These are phyloP conservation scores for Amphicarpaea edgeworthii DNA, from an alignment of 306 rosid genomes.

Conservation along the genomic window DNA sequence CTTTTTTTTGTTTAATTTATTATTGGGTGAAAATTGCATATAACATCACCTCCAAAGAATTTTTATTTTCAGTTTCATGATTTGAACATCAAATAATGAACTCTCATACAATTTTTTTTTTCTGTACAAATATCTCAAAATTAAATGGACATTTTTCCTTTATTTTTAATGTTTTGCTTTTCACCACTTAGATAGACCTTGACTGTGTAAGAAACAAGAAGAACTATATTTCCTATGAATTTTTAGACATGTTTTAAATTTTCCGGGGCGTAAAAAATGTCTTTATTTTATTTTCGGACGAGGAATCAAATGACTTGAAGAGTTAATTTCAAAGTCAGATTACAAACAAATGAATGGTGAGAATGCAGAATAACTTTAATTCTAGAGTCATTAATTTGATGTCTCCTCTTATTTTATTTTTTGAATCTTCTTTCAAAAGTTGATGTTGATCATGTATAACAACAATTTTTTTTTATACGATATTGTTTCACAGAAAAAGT, in stretches of 20 bases:
- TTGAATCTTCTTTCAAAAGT: too few relatives aligned
- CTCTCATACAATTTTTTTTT: background rate
- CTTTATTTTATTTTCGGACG: background rate
- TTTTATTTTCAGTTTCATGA: background rate
- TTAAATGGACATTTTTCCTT: background rate
- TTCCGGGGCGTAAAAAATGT: background rate
- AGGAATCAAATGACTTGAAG: too few relatives aligned
- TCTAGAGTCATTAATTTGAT: too few relatives aligned
- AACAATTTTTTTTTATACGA: too few relatives aligned
- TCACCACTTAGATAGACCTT: too few relatives aligned
- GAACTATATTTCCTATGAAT: background rate
- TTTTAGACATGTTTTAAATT: background rate
- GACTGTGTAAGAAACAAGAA: background rate
- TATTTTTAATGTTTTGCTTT: background rate
- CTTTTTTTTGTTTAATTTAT: background rate
- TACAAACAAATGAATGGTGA: too few relatives aligned
- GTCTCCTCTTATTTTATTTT: too few relatives aligned
- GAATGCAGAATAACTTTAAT: too few relatives aligned
- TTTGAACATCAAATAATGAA: background rate
- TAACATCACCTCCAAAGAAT: background rate
- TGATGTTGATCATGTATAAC: too few relatives aligned
- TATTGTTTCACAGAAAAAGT: too few relatives aligned
- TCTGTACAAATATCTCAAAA: background rate
- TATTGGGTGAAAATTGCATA: background rate
- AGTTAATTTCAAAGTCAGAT: too few relatives aligned